Conservation (phyloP, 305 asterid species). For the Lippia alba region DNA sequence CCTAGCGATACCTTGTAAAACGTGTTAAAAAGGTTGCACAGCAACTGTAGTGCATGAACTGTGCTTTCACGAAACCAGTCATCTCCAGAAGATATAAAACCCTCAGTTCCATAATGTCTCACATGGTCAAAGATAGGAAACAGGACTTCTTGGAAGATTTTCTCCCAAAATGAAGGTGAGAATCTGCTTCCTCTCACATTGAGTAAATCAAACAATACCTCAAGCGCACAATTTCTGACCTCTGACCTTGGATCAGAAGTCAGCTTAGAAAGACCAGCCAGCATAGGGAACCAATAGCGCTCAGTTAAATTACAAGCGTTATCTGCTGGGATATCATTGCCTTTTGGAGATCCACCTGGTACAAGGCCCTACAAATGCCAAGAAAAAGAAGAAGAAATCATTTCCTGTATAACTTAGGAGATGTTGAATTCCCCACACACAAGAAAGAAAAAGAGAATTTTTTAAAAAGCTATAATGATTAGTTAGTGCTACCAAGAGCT, state of each 20-base stretch:
- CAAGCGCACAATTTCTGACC: slow-evolving; percentile 96
- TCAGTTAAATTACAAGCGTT: slow-evolving; percentile 71
- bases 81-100: slow-evolving; percentile 55
- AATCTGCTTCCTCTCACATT: slow-evolving; percentile 94
- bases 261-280: slow-evolving; percentile 93
- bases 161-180: slow-evolving; percentile 92
- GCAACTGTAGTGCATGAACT: slow-evolving; percentile 89
- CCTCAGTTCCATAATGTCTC: slow-evolving; percentile 86
- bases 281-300: slow-evolving; percentile 97
- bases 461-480: not conserved
- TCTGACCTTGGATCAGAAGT: slow-evolving; percentile 96
- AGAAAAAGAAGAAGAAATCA: slow-evolving; percentile 27
- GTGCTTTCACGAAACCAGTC: slow-evolving; percentile 93
- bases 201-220: slow-evolving; percentile 95
- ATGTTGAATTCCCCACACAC: not conserved
- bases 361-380: slow-evolving; percentile 68
- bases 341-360: slow-evolving; percentile 78
- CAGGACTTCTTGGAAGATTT: slow-evolving; percentile 78
- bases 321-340: slow-evolving; percentile 56
- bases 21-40: slow-evolving; percentile 93
- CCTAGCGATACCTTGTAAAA: slow-evolving; percentile 84
- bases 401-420: slow-evolving; percentile 8
- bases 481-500: not conserved
- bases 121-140: slow-evolving; percentile 95
- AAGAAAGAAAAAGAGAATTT: not conserved